Conservation (phyloP, 129 eudicot species). For the Helichrysum umbraculigerum region DNA sequence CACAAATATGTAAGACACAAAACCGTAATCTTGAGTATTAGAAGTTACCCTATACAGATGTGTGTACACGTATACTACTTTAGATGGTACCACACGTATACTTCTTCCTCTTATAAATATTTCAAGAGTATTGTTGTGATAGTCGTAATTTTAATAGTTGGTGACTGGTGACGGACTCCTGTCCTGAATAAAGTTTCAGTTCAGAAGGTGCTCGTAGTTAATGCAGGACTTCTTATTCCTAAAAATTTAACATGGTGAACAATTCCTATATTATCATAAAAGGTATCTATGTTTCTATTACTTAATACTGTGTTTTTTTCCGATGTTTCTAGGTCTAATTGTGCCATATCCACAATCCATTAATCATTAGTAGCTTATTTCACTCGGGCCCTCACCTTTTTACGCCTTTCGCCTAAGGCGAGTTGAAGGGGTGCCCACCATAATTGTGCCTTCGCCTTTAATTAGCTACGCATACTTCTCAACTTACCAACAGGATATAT, state of each 20-base stretch:
- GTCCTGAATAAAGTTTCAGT: slow-evolving; percentile 4
- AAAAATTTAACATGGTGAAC: neutral
- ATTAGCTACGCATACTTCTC: neutral
- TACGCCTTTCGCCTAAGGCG: neutral
- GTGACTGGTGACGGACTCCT: neutral
- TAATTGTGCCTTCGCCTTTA: neutral
- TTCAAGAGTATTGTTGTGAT: neutral
- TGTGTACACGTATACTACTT: neutral
- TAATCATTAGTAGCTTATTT: no score
- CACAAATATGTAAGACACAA: neutral
- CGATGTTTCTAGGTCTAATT: neutral
- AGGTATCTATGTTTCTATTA: neutral
- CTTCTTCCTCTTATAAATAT: neutral
- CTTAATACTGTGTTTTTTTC: neutral
- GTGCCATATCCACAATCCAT: neutral
- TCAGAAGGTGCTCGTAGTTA: neutral
- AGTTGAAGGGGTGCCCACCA: neutral
- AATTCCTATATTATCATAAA: neutral
- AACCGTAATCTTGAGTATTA: neutral
- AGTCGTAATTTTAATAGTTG: neutral
- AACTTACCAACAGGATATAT: neutral
- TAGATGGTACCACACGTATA: neutral
- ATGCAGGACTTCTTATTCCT: neutral
- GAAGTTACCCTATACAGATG: neutral
- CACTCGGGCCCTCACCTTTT: no score